phyloP scores from a whole-genome alignment of 768 basidiomycete genomes.

The Mycena metata region DNA sequence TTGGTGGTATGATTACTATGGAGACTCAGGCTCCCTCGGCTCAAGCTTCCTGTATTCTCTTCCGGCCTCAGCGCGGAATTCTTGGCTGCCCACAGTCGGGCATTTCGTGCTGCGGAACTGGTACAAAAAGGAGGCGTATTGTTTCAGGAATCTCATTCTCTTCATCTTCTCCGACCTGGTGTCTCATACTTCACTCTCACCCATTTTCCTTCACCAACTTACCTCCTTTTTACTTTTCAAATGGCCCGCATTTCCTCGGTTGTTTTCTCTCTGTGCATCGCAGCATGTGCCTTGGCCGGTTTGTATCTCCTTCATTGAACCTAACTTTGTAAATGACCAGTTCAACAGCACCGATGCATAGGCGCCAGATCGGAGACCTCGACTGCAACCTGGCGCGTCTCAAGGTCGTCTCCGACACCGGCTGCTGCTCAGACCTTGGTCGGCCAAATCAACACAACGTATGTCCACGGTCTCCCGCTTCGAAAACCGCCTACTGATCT shows the following conservation, averaged over 20 bases:
- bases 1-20: no score
- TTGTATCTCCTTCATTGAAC: not conserved
- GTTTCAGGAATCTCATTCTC: not conserved
- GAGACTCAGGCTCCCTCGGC: no score
- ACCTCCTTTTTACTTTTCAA: not conserved
- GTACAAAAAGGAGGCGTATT: not conserved
- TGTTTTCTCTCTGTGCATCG: constrained; percentile 8
- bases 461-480: not conserved
- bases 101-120: constrained; percentile 7
- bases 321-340: not conserved
- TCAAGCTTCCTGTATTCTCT: no score
- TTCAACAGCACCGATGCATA: constrained; percentile 6
- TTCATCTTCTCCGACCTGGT: constrained; percentile 26
- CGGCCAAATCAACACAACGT: constrained; percentile 29
- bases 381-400: constrained; percentile 36
- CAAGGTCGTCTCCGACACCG: constrained; percentile 26
- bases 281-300: constrained; percentile 18
- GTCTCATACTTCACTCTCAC: constrained; percentile 10
- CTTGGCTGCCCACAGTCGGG: not conserved
- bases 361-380: constrained; percentile 35
- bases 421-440: constrained; percentile 2
- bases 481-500: no score
- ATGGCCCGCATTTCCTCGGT: constrained; percentile 22
- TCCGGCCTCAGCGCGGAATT: no score
- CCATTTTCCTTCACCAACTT: no score